Percentiles rank a stretch among this genome's conserved stretches.
phyloP scores from a whole-genome alignment of 441 rosid species.

The Dalechampia spathulata region DNA sequence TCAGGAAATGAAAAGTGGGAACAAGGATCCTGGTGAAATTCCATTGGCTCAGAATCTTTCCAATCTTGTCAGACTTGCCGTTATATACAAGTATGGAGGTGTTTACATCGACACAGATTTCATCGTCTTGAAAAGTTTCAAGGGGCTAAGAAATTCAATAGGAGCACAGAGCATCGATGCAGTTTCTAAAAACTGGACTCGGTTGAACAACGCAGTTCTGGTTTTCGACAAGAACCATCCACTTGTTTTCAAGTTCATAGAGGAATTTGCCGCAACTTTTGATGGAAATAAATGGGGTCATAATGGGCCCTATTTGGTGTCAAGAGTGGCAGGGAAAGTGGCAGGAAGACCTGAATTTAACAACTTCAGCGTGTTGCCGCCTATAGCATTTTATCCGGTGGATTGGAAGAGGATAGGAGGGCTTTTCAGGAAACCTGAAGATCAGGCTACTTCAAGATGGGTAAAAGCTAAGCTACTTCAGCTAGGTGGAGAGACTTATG shows the following conservation, averaged over 20 bases:
- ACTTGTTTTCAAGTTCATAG: conserved; percentile 47
- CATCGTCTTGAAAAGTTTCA: conserved; percentile 37
- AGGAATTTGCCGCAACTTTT: conserved; percentile 67
- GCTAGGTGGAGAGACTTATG: conserved; percentile 39
- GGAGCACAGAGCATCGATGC: conserved; percentile 61
- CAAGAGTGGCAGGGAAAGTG: conserved; percentile 47
- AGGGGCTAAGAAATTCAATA: conserved; percentile 42
- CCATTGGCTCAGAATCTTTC: conserved; percentile 71
- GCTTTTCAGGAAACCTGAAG: conserved; percentile 38
- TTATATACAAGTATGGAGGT: conserved; percentile 72
- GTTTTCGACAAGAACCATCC: conserved; percentile 65
- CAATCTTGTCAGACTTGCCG: conserved; percentile 53
- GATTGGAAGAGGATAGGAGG: conserved; percentile 50
- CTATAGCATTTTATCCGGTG: conserved; percentile 65
- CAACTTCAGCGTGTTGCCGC: conserved; percentile 54
- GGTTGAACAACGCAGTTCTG: conserved; percentile 74
- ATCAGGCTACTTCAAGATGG: conserved; percentile 33
- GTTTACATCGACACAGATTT: conserved; percentile 68
- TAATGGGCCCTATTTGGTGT: conserved; percentile 75
- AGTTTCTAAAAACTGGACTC: conserved; percentile 45
- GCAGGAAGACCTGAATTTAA: not conserved
- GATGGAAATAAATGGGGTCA: conserved; percentile 90
- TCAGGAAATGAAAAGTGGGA: conserved; percentile 37
- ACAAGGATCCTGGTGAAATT: conserved; percentile 55
- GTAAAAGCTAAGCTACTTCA: conserved; percentile 29